These are phyloP conservation scores for Colletotrichum shisoi DNA, from an alignment of 2,329 filamentous ascomycete genomes.

Conservation along the genomic window DNA sequence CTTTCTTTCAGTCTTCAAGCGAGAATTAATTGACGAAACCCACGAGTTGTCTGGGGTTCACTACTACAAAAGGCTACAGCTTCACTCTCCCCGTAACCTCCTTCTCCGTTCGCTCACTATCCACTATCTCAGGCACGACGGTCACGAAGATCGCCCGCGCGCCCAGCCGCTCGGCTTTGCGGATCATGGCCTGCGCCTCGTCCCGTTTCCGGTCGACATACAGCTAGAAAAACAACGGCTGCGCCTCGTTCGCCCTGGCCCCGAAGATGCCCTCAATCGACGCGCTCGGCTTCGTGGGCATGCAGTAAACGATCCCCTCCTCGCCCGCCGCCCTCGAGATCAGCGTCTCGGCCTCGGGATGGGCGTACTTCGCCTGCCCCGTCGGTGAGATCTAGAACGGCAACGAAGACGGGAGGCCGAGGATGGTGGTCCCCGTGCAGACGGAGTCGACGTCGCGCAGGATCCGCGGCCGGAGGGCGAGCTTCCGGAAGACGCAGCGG, in stretches of 20 bases:
- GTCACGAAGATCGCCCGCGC: conserved; percentile 65
- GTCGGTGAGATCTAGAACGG: conserved; percentile 71
- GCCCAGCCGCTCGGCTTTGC: conserved; percentile 55
- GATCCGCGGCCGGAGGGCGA: conserved; percentile 76
- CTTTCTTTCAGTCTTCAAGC: too few species aligned
- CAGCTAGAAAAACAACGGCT: conserved; percentile 64
- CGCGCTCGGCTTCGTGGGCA: conserved; percentile 31
- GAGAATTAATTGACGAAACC: too few species aligned
- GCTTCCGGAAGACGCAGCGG: conserved; percentile 74
- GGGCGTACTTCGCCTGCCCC: conserved; percentile 69
- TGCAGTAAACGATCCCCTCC: conserved; percentile 33
- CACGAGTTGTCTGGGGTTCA: too few species aligned
- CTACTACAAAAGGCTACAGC: conserved; percentile 15
- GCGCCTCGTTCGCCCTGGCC: neutral
- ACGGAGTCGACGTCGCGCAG: conserved; percentile 77
- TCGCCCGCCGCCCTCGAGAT: conserved; percentile 22
- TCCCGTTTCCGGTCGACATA: conserved; percentile 65
- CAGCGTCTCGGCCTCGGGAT: conserved; percentile 65
- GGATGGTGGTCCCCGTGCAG: conserved; percentile 63
- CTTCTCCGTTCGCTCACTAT: conserved; percentile 40
- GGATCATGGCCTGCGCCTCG: conserved; percentile 59
- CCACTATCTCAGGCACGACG: conserved; percentile 50
- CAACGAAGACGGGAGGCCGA: conserved; percentile 60
- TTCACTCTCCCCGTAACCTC: conserved; percentile 39
- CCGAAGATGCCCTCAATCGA: conserved; percentile 23